phyloP scores from a whole-genome alignment of 192 early-diverging fungal genomes.

The Backusella parvicylindrica region DNA sequence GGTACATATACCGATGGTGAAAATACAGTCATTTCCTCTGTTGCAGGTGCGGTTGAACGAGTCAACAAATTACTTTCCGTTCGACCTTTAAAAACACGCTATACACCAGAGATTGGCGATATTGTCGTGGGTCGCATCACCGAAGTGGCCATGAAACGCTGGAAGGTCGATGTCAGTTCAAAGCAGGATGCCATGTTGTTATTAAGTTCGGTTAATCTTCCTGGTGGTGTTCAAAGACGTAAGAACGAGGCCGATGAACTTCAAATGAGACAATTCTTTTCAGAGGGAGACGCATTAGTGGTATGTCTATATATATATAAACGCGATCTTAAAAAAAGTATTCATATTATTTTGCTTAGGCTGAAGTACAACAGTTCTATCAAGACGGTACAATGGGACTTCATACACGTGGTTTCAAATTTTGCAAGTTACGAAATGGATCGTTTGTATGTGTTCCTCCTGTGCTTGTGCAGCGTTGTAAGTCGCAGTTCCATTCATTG shows the following conservation, averaged over 20 bases:
- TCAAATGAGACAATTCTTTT: slow-evolving; percentile 93
- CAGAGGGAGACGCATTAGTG: slow-evolving; percentile 92
- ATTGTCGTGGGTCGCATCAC: slow-evolving; percentile 94
- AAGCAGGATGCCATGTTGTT: slow-evolving; percentile 84
- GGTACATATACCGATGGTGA: slow-evolving; percentile 80
- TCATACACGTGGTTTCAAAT: slow-evolving; percentile 78
- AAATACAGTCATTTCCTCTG: slow-evolving; percentile 69
- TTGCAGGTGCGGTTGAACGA: slow-evolving; percentile 88
- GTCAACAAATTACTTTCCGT: slow-evolving; percentile 97
- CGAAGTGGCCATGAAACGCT: slow-evolving; percentile 85
- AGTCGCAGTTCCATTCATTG: slow-evolving; percentile 92
- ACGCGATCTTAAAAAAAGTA: background rate
- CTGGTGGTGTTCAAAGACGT: slow-evolving; percentile 92
- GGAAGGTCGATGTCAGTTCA: slow-evolving; percentile 91
- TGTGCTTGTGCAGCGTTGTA: slow-evolving; percentile 83
- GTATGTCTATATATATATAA: too few relatives aligned
- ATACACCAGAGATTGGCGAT: slow-evolving; percentile 93
- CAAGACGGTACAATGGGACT: slow-evolving; percentile 82
- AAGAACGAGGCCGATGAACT: slow-evolving; percentile 96
- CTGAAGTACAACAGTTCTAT: slow-evolving; percentile 62
- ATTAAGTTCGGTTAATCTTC: slow-evolving; percentile 89
- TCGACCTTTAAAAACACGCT: slow-evolving; percentile 81
- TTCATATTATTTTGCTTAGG: slow-evolving; percentile 1
- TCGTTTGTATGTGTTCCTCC: slow-evolving; percentile 86
- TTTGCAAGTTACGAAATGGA: slow-evolving; percentile 70